Evolutionary conservation across 2,329 filamentous ascomycete species (phyloP), one percentile per base, ranked within the genome.

Genomic region (Ophiostoma populinum): DNA sequence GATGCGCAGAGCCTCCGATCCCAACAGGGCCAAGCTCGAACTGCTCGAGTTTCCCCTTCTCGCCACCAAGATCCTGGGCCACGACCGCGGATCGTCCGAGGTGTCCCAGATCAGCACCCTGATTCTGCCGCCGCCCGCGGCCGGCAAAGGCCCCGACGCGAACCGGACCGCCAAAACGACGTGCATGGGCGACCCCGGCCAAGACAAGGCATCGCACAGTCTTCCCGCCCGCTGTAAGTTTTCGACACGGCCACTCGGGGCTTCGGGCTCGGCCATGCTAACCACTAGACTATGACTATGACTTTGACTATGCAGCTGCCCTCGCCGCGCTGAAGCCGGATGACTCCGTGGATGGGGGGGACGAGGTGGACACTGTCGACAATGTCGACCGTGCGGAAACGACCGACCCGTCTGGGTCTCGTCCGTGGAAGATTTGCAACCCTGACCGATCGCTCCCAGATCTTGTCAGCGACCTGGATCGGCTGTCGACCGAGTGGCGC

Each of bases 61-160:
- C 15, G 26, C 27, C 8, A 17, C 13, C 24, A 22, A 24, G 13
- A 10, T n/a, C 17, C 21, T 15, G 17, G 35, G 27, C 3, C 29
- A 31, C 13, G 13, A 13, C 24, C 36, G 35, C 2, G 34, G 18
- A 3, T 13, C 35, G 6, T 39, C 40, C 5, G 32, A 25, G 11
- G 15, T 24, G 4, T 43, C 42, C 8, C 33, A 34, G 3, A 40
- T 43, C 8, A 43, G 42, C 28, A 34, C 40, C 8, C 32, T 43
- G 5, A 32, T 36, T 8, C 30, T 43, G 8, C 42, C 41, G 18
- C 24, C 30, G 4, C 30, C 30, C 16, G 22, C 11, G n/a, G 8
- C 2, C 1, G 17, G 2, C 6, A 21, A 16, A n/a, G n/a, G 7
- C n/a, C n/a, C n/a, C 20, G 21, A 13, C 24, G 11, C 25, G n/a